Conservation (phyloP, 768 basidiomycete species). For the Tricholoma furcatifolium region DNA sequence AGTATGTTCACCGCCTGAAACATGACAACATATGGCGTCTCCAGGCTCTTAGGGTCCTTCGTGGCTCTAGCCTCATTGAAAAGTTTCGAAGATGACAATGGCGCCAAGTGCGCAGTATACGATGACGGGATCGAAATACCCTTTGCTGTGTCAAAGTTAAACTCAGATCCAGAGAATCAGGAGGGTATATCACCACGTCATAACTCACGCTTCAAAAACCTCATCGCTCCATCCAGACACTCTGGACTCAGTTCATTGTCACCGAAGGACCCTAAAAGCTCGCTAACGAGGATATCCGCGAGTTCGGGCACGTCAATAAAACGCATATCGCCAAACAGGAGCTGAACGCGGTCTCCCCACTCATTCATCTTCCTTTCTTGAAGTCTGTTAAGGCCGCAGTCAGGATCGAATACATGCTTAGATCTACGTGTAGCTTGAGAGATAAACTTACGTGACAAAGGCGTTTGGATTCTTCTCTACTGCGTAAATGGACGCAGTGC, state of each 20-base stretch:
- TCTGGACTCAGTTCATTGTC: conserved; percentile 99
- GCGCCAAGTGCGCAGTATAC: conserved; percentile 93
- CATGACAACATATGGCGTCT: conserved; percentile 99
- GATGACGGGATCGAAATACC: conserved; percentile 97
- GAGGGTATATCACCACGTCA: not conserved
- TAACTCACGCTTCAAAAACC: conserved; percentile 86
- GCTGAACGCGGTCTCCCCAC: conserved; percentile 78
- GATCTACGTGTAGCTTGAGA: conserved; percentile 3
- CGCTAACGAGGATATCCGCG: conserved; percentile 93
- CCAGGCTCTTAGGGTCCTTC: conserved; percentile 70
- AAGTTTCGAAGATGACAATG: conserved; percentile 90
- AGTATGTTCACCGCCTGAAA: conserved; percentile 91
- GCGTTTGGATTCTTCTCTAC: conserved; percentile 98
- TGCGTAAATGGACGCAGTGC: conserved; percentile 71
- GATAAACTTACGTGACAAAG: conserved; percentile 72
- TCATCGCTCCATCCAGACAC: conserved; percentile 93
- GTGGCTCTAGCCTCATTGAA: conserved; percentile 75
- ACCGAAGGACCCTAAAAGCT: conserved; percentile 94
- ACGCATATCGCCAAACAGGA: conserved; percentile 97
- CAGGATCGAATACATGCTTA: conserved; percentile 10
- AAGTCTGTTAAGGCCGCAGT: conserved; percentile 47
- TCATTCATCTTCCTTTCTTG: conserved; percentile 80
- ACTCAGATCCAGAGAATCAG: not conserved
- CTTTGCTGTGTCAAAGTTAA: conserved; percentile 52
- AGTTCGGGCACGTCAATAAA: conserved; percentile 76